phyloP scores from a whole-genome alignment of 1,139 yeast species.

The Taphrina deformans region DNA sequence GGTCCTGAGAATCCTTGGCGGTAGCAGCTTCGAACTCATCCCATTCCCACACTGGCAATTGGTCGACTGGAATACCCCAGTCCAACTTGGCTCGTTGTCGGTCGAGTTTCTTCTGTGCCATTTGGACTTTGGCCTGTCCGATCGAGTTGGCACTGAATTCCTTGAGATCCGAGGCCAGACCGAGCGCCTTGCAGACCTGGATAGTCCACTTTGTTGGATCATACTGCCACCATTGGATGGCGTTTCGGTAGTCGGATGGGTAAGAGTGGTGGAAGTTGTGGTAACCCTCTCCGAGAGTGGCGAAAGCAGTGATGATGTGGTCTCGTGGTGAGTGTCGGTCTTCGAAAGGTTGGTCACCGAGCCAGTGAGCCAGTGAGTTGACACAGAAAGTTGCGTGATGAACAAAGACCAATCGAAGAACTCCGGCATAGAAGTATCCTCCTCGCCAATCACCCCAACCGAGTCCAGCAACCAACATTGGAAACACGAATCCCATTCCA shows the following conservation, averaged over 20 bases:
- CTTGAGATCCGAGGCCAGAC: constrained; percentile 87
- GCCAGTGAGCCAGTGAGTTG: constrained; percentile 97
- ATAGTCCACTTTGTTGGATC: constrained; percentile 91
- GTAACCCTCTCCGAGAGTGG: constrained; percentile 97
- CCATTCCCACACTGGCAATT: constrained; percentile 89
- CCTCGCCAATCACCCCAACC: constrained; percentile 90
- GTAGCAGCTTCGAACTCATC: constrained; percentile 73
- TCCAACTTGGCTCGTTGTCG: constrained; percentile 70
- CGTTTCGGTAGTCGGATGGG: constrained; percentile 98
- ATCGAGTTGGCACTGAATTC: constrained; percentile 93
- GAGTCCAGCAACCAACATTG: constrained; percentile 72
- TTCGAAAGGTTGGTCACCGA: constrained; percentile 92
- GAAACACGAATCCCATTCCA: constrained; percentile 67
- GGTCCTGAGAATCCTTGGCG: constrained; percentile 45
- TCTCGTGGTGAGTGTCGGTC: constrained; percentile 98
- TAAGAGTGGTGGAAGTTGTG: constrained; percentile 99
- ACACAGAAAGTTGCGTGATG: constrained; percentile 99
- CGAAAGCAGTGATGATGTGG: constrained; percentile 88
- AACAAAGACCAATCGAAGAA: constrained; percentile 74
- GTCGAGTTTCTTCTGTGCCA: constrained; percentile 92
- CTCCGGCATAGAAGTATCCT: constrained; percentile 88
- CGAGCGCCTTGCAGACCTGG: constrained; percentile 68
- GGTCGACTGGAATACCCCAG: constrained; percentile 89
- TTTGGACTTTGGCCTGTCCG: constrained; percentile 93
- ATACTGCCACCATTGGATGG: constrained; percentile 96